Evolutionary conservation across 768 basidiomycete species (phyloP).

Genomic region (Agaricus blazei): DNA sequence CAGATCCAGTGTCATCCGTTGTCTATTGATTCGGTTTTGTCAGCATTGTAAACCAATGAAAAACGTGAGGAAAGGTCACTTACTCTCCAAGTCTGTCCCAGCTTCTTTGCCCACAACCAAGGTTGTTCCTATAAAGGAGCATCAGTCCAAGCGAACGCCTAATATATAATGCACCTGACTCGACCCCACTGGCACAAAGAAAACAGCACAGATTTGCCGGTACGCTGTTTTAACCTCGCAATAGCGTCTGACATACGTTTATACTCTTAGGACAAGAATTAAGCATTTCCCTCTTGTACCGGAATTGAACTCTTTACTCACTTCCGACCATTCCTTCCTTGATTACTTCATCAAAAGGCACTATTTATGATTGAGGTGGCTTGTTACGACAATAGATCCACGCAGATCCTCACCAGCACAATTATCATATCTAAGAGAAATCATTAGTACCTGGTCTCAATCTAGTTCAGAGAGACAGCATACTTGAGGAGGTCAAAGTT

Average conservation of each 20-base stretch:
- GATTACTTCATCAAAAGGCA: slow-evolving; percentile 53
- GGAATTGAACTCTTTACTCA: not conserved
- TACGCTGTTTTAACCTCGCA: slow-evolving; percentile 34
- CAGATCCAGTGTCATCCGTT: slow-evolving; percentile 44
- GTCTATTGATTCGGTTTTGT: slow-evolving; percentile 27
- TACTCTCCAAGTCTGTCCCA: slow-evolving; percentile 69
- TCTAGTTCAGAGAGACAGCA: no score
- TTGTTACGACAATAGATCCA: not conserved
- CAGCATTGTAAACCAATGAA: not conserved
- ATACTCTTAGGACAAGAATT: slow-evolving; percentile 25
- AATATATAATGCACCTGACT: slow-evolving; percentile 28
- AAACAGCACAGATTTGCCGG: slow-evolving; percentile 47
- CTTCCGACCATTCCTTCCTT: slow-evolving; percentile 49
- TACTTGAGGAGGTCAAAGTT: slow-evolving; percentile 40
- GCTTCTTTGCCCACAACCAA: slow-evolving; percentile 55
- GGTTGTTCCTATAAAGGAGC: slow-evolving; percentile 42
- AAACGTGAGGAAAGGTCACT: slow-evolving; percentile 11
- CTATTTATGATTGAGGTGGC: slow-evolving; percentile 16
- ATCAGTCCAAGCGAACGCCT: slow-evolving; percentile 20
- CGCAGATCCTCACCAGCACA: slow-evolving; percentile 39
- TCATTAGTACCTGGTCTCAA: not conserved
- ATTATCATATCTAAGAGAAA: slow-evolving; percentile 47
- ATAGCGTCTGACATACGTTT: slow-evolving; percentile 59
- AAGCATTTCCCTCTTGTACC: not conserved
- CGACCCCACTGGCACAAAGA: slow-evolving; percentile 68